phyloP scores from a whole-genome alignment of 2,329 filamentous ascomycete species.

The Thermoascus crustaceus region DNA sequence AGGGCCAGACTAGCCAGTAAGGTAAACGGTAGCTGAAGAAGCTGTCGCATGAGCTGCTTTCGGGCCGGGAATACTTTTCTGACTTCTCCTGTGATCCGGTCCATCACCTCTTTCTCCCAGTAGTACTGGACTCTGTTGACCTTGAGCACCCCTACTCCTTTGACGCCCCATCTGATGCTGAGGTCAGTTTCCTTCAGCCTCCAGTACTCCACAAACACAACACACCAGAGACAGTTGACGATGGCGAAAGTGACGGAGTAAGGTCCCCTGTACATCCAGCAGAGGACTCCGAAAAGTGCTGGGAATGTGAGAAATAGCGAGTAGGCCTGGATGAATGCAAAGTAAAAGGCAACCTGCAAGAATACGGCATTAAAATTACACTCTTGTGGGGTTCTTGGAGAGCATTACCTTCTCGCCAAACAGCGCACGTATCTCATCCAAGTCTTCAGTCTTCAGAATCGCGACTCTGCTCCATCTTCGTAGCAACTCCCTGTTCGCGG shows the following conservation, averaged over 20 bases:
- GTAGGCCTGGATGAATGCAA: conserved; percentile 87
- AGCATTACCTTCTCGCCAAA: conserved; percentile 60
- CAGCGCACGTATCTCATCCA: conserved; percentile 66
- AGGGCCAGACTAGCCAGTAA: conserved; percentile 62
- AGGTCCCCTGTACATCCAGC: conserved; percentile 74
- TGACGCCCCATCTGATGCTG: conserved; percentile 79
- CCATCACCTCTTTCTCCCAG: conserved; percentile 67
- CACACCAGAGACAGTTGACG: conserved; percentile 73
- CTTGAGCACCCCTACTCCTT: conserved; percentile 74
- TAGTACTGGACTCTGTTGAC: conserved; percentile 67
- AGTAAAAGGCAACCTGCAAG: conserved; percentile 75
- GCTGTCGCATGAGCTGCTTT: conserved; percentile 67
- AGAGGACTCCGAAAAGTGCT: conserved; percentile 64
- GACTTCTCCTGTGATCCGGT: conserved; percentile 73
- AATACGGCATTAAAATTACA: no score
- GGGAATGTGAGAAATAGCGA: conserved; percentile 79
- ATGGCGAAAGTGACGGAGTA: conserved; percentile 78
- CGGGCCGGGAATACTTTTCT: conserved; percentile 66
- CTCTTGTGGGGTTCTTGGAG: no score
- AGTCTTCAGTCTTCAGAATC: conserved; percentile 58
- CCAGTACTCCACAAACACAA: conserved; percentile 91
- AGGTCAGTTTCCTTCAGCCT: conserved; percentile 86
- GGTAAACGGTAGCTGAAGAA: conserved; percentile 79
- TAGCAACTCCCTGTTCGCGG: conserved; percentile 68
- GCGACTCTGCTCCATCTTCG: conserved; percentile 59